Evolutionary conservation across 2,329 filamentous ascomycete species (phyloP).

Genomic region (Colletotrichum sansevieriae): DNA sequence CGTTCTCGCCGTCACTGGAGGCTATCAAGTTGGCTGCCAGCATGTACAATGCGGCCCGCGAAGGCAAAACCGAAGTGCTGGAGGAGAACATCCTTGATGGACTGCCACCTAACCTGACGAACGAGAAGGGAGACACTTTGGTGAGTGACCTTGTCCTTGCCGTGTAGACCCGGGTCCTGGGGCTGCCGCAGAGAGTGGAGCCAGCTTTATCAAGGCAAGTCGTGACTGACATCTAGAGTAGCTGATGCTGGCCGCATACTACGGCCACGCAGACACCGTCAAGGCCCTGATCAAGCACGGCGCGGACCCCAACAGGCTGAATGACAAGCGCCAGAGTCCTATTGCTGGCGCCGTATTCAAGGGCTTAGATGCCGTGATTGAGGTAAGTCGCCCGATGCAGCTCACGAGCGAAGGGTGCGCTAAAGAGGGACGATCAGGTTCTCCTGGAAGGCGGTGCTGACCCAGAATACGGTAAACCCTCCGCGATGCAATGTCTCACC

Average conservation of each 20-base stretch:
- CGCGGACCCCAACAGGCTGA: constrained; percentile 76
- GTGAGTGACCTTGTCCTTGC: constrained; percentile 51
- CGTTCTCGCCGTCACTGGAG: constrained; percentile 65
- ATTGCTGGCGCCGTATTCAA: constrained; percentile 82
- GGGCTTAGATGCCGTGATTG: constrained; percentile 73
- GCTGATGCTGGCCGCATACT: constrained; percentile 81
- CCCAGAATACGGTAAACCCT: constrained; percentile 64
- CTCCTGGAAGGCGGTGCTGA: constrained; percentile 67
- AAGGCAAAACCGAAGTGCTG: constrained; percentile 69
- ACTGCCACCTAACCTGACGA: constrained; percentile 77
- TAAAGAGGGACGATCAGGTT: constrained; percentile 48
- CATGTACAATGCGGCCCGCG: constrained; percentile 76
- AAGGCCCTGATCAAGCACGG: constrained; percentile 71
- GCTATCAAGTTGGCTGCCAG: constrained; percentile 74
- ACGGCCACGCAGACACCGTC: constrained; percentile 73
- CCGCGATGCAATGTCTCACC: constrained; percentile 61
- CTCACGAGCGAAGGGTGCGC: neutral
- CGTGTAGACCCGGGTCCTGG: no score
- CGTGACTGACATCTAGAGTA: constrained; percentile 44
- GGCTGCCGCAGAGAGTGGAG: no score
- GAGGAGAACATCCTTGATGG: constrained; percentile 73
- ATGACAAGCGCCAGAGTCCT: constrained; percentile 76
- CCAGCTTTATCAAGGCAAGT: no score
- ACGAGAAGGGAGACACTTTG: constrained; percentile 78
- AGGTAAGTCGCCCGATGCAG: constrained; percentile 52